Evolutionary conservation across 2,329 filamentous ascomycete genomes (phyloP).

Genomic region (Taxawa tesnikishii): DNA sequence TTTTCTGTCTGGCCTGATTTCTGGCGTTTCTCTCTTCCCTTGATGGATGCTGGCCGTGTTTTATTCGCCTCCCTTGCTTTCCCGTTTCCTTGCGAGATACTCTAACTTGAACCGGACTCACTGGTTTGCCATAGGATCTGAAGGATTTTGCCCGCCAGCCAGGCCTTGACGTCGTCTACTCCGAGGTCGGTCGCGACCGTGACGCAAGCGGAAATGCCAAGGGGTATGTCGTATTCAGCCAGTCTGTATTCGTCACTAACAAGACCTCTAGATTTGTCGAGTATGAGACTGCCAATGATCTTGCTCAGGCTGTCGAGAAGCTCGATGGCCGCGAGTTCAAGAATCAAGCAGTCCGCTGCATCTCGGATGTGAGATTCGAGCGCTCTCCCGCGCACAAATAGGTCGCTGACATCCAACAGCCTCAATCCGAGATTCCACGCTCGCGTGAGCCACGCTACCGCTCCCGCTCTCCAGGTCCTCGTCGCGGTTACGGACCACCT

Average conservation of each 20-base stretch:
- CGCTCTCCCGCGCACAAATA: conserved; percentile 1
- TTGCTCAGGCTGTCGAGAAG: conserved; percentile 87
- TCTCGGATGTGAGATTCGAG: conserved; percentile 62
- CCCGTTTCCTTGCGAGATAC: conserved; percentile 14
- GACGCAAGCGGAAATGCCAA: conserved; percentile 51
- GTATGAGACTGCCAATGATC: conserved; percentile 83
- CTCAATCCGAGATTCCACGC: conserved; percentile 58
- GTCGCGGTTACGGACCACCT: conserved; percentile 50
- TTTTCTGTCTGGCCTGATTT: too few species aligned
- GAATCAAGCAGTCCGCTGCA: conserved; percentile 71
- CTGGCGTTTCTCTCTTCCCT: too few species aligned
- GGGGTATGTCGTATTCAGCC: conserved; percentile 51
- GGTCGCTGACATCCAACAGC: conserved; percentile 34
- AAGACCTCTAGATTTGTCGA: conserved; percentile 67
- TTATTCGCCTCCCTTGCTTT: too few species aligned
- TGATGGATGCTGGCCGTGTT: too few species aligned
- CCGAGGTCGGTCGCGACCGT: conserved; percentile 83
- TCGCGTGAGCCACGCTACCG: conserved; percentile 49
- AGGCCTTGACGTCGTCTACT: conserved; percentile 95
- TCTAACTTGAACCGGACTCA: conserved; percentile 57
- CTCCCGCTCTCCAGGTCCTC: conserved; percentile 61
- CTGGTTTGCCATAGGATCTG: conserved; percentile 77
- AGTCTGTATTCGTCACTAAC: background rate
- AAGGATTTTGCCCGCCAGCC: conserved; percentile 99
- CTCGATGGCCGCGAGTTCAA: conserved; percentile 91